These are phyloP conservation scores for Xylaria flabelliformis DNA, from an alignment of 495 filamentous ascomycete genomes.

Conservation along the genomic window DNA sequence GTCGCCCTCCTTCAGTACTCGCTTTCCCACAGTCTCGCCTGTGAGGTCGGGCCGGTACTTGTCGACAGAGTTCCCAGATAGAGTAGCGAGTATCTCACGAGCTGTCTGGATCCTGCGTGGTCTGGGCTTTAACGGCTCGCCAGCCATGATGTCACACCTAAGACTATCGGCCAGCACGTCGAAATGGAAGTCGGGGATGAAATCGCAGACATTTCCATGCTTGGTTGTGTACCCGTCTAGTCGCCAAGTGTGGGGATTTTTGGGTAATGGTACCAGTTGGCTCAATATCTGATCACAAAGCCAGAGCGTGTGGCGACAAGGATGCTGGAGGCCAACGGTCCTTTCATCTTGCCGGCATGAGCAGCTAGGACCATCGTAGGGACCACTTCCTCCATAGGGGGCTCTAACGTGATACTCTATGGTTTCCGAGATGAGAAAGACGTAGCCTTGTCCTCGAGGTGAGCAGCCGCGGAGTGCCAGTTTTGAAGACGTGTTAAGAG, in stretches of 20 bases:
- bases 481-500: constrained; percentile 43
- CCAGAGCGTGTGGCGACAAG: constrained; percentile 58
- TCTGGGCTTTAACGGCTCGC: constrained; percentile 40
- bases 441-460: constrained; percentile 48
- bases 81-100: constrained; percentile 51
- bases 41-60: constrained; percentile 50
- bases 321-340: constrained; percentile 32
- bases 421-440: constrained; percentile 55
- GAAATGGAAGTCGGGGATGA: constrained; percentile 50
- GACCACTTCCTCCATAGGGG: constrained; percentile 43
- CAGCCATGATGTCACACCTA: constrained; percentile 48
- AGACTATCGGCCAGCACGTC: constrained; percentile 54
- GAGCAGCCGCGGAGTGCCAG: constrained; percentile 53
- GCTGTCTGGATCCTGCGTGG: constrained; percentile 47
- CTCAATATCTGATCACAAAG: constrained; percentile 53
- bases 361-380: constrained; percentile 48
- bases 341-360: constrained; percentile 45
- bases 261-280: constrained; percentile 45
- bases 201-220: constrained; percentile 50
- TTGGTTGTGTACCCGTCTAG: constrained; percentile 47
- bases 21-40: constrained; percentile 31
- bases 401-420: constrained; percentile 54
- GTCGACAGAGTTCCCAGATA: constrained; percentile 44
- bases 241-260: constrained; percentile 43
- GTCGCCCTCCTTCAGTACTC: constrained; percentile 47